Evolutionary conservation across 306 rosid species (phyloP).

Genomic region (Trifolium subterraneum): DNA sequence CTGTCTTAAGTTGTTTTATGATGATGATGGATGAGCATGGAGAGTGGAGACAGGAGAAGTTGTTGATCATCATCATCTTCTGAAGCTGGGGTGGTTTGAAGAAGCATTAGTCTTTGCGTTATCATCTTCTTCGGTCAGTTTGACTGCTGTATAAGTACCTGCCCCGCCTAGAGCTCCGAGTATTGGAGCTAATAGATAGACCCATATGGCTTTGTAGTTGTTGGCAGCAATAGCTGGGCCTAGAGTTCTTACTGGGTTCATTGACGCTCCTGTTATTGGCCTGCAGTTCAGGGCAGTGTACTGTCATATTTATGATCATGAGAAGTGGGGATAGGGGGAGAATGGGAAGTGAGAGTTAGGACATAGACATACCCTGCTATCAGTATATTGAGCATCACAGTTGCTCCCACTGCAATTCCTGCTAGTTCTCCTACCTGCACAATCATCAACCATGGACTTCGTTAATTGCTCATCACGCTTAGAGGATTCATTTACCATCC

Average conservation of each 20-base stretch:
- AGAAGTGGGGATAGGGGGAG: neutral
- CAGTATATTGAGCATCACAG: conserved; percentile 87
- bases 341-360: conserved; percentile 2
- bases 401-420: conserved; percentile 90
- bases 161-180: conserved; percentile 86
- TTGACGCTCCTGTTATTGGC: conserved; percentile 75
- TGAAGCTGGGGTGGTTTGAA: conserved; percentile 59
- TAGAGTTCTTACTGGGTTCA: conserved; percentile 88
- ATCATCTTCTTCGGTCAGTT: conserved; percentile 64
- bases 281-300: conserved; percentile 42
- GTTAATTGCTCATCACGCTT: neutral
- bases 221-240: conserved; percentile 89
- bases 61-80: conserved; percentile 74
- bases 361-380: conserved; percentile 69
- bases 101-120: conserved; percentile 49
- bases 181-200: conserved; percentile 81
- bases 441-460: neutral
- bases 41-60: conserved; percentile 13
- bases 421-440: conserved; percentile 86
- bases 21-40: conserved; percentile 15
- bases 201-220: conserved; percentile 83
- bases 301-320: neutral
- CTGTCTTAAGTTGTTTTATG: conserved; percentile 8
- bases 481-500: neutral
- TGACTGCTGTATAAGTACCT: conserved; percentile 74